A percentile compares a stretch with the other conserved stretches of the same genome.
These are phyloP conservation scores for Colletotrichum chlorophyti DNA, from an alignment of 2,329 filamentous ascomycete genomes.

Conservation along the genomic window DNA sequence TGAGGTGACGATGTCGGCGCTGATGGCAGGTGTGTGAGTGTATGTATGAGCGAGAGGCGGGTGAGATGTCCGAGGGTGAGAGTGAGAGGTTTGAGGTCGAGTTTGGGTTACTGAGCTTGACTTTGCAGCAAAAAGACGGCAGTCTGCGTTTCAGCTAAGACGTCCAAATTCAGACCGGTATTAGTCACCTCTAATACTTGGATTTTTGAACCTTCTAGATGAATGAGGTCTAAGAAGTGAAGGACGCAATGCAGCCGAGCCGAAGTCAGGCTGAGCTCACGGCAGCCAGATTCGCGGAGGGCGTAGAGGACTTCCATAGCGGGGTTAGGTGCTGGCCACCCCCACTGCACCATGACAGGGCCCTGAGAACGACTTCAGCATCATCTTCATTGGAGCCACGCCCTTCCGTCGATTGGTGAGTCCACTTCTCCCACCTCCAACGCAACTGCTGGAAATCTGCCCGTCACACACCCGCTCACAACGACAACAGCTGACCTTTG, in stretches of 20 bases:
- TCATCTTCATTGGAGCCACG: constrained; percentile 10
- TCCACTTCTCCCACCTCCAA: constrained; percentile 7
- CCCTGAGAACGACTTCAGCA: not conserved
- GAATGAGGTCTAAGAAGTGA: not conserved
- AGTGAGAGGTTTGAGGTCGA: not conserved
- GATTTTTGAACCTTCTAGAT: not conserved
- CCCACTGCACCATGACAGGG: constrained; percentile 9
- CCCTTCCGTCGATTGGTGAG: not conserved
- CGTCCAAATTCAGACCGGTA: not conserved
- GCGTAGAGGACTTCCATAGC: constrained; percentile 8
- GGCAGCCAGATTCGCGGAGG: constrained; percentile 2
- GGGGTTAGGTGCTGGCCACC: not conserved
- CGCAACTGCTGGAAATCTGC: constrained; percentile 10
- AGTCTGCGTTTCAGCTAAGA: constrained; percentile 4
- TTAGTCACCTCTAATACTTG: not conserved
- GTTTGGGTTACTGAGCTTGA: not conserved
- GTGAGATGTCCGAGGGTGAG: not conserved
- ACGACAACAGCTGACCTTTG: not conserved
- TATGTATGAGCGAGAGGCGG: not conserved
- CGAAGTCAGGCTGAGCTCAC: constrained; percentile 2
- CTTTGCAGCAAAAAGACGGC: not conserved
- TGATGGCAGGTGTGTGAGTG: not conserved
- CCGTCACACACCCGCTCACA: not conserved
- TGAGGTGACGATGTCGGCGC: not conserved
- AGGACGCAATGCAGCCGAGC: not conserved